Evolutionary conservation across 139 green algal genomes (phyloP).

Genomic region (Tetradesmus obliquus): DNA sequence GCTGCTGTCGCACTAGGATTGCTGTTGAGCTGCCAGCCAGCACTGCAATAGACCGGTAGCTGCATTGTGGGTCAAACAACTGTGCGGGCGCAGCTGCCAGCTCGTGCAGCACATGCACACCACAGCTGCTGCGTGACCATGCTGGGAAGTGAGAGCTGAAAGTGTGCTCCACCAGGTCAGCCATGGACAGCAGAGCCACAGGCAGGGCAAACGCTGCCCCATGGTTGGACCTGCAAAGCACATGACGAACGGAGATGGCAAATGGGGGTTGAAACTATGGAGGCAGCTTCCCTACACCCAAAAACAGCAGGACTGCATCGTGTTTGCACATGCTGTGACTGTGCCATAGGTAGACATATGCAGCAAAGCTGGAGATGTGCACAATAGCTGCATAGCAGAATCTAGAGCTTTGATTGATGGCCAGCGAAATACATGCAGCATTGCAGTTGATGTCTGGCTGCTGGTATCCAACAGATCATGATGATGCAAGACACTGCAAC

Average conservation of each 20-base stretch:
- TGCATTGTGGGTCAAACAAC: conserved; percentile 1
- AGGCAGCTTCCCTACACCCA: background rate
- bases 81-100: background rate
- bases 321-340: too few species aligned
- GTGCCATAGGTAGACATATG: background rate
- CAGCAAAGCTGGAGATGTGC: background rate
- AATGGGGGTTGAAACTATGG: background rate
- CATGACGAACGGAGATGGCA: background rate
- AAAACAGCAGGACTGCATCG: background rate
- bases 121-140: background rate
- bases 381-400: background rate
- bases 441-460: too few species aligned
- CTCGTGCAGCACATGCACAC: background rate
- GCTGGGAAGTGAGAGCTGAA: background rate
- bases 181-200: background rate
- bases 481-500: background rate
- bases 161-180: background rate
- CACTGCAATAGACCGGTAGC: background rate
- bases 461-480: too few species aligned
- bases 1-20: background rate
- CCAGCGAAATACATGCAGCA: too few species aligned
- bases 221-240: conserved; percentile 9
- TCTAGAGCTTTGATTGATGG: background rate
- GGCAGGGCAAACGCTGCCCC: background rate
- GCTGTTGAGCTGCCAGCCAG: conserved; percentile 10